Base-by-base conservation (phyloP, 2,329 filamentous ascomycete species). In the Thelonectria olida region DNA sequence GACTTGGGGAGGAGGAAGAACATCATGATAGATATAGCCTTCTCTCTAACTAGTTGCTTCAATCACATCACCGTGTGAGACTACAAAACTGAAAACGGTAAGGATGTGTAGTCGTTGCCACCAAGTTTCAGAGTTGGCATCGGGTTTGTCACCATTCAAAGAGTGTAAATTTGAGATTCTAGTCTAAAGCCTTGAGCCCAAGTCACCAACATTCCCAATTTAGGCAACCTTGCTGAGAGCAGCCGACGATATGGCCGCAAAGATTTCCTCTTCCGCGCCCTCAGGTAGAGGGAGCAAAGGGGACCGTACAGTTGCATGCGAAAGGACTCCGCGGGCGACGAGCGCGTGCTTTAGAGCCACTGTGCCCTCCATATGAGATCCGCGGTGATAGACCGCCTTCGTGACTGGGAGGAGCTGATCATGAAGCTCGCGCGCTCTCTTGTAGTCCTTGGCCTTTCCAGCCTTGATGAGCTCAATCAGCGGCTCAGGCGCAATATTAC, bases 281-380 rank as follows among this genome's bases (percentile, higher is more conserved):
- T 80, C 74, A 5, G 73, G 72, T 9, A 82, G 64, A 7, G 80
- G 82, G 62, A 83, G 52, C n/a, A 84, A 61, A 22, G 80, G 81
- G 7, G 81, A 82, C n/a, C 82, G 73, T 3, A 84, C 81, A 3
- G 81, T 84, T 10, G 82, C 81, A 51, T 85, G 81, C 12, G 76
- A 73, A 12, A 84, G 62, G 31, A 84, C 83, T 2, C 83, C 82
- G 10, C 82, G 70, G 10, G 82, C 82, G 22, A 85, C 81, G 23
- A 85, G 72, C 13, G 81, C 82, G 60, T 84, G 82, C 73, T 85
- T 85, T 20, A 85, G 65, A 4, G 80, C 80, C 3, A 84, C 81
- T 2, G 82, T 85, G 2, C 83, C 83, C 72, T 85, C 82, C 82
- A 85, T 85, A 58, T 85, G 83, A 9, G 81, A 84, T 9, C 82